A percentile compares a stretch with the other conserved stretches of the same genome.
These are phyloP conservation scores for Trichocladium antarcticum DNA, from an alignment of 495 filamentous ascomycete genomes.

Conservation along the genomic window DNA sequence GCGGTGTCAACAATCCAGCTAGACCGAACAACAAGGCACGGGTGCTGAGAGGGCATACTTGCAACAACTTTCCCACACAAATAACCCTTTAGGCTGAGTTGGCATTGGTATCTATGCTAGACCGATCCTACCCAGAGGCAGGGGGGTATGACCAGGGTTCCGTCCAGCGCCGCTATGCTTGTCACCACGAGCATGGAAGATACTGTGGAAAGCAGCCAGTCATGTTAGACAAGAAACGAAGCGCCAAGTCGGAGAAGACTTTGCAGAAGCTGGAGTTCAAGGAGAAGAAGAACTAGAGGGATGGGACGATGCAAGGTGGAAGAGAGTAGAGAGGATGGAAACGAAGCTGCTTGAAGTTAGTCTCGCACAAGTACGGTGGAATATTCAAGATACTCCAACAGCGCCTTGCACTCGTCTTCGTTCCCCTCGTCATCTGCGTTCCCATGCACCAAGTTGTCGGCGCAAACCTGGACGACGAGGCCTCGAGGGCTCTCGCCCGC, in stretches of 20 bases:
- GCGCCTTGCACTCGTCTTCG: not conserved
- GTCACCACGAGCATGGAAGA: no score
- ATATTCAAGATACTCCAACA: constrained; percentile 2
- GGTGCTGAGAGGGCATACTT: not conserved
- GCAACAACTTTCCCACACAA: not conserved
- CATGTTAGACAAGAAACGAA: no score
- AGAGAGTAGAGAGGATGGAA: not conserved
- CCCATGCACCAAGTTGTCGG: constrained; percentile 11
- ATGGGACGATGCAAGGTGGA: no score
- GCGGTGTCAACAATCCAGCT: not conserved
- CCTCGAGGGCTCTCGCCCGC: constrained; percentile 14
- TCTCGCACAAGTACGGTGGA: constrained; percentile 5
- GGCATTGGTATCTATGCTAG: no score
- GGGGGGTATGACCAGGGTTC: no score
- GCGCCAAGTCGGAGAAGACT: no score
- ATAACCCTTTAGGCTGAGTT: not conserved
- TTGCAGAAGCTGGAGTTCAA: no score
- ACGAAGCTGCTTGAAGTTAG: not conserved
- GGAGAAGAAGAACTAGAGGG: no score
- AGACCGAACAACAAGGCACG: constrained; percentile 1
- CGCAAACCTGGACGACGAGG: constrained; percentile 19
- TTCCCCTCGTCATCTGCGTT: not conserved
- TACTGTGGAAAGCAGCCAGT: not conserved
- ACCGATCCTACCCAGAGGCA: no score
- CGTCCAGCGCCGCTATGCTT: no score